Evolutionary conservation across 1,139 yeast genomes (phyloP).

Genomic region (Groenewaldozyma auringiensis): DNA sequence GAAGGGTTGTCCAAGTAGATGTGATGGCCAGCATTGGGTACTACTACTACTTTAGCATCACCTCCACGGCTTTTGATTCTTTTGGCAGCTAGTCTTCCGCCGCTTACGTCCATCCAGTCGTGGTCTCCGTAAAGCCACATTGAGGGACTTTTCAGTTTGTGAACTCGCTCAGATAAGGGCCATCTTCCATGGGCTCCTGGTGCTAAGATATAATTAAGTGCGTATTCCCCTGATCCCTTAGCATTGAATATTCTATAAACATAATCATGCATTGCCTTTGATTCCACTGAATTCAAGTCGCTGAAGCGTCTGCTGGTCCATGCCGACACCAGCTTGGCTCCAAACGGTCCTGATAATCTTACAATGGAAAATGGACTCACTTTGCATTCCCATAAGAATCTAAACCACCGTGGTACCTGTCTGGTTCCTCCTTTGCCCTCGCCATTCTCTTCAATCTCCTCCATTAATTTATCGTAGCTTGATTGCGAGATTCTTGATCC

Average conservation of each 20-base stretch:
- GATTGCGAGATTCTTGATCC: background rate
- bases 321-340: slow-evolving; percentile 35
- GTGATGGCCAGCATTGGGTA: slow-evolving; percentile 67
- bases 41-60: slow-evolving; percentile 36
- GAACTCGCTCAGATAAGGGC: slow-evolving; percentile 63
- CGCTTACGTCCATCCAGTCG: slow-evolving; percentile 80
- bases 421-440: background rate
- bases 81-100: slow-evolving; percentile 51
- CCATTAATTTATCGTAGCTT: background rate
- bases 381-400: slow-evolving; percentile 35
- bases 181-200: slow-evolving; percentile 72
- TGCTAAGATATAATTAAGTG: slow-evolving; percentile 54
- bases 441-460: slow-evolving; percentile 4
- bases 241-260: slow-evolving; percentile 53
- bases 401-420: slow-evolving; percentile 25
- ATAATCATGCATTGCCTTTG: slow-evolving; percentile 43
- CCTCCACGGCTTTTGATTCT: slow-evolving; percentile 30
- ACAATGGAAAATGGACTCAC: slow-evolving; percentile 35
- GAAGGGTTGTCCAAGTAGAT: slow-evolving; percentile 65
- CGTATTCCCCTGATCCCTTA: slow-evolving; percentile 59
- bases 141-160: slow-evolving; percentile 31
- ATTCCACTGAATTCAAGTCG: slow-evolving; percentile 23
- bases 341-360: slow-evolving; percentile 35
- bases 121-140: slow-evolving; percentile 67
- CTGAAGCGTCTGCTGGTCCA: slow-evolving; percentile 38